phyloP scores from a whole-genome alignment of 352 stramenopile genomes.

The Phytophthora lateralis region DNA sequence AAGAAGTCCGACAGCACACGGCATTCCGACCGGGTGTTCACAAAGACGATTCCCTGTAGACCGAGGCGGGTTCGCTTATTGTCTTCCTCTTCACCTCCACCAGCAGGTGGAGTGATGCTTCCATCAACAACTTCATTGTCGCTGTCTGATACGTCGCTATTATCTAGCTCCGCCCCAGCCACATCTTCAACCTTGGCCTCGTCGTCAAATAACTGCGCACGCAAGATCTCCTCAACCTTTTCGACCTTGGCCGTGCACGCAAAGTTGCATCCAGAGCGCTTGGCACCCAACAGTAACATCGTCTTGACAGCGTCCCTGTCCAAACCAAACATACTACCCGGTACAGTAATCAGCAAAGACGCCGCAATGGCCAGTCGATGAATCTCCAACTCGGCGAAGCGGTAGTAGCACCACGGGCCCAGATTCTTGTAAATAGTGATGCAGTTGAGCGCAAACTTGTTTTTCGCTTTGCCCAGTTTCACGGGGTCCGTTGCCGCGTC shows the following conservation, averaged over 20 bases:
- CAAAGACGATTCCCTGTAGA: conserved; percentile 86
- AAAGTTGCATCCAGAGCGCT: conserved; percentile 48
- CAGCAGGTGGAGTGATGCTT: background rate
- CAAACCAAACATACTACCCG: conserved; percentile 60
- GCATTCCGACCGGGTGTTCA: conserved; percentile 81
- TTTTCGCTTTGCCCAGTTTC: conserved; percentile 53
- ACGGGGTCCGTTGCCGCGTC: conserved; percentile 33
- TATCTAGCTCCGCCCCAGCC: conserved; percentile 24
- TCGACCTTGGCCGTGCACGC: conserved; percentile 56
- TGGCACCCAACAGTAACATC: conserved; percentile 51
- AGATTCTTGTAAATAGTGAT: conserved; percentile 65
- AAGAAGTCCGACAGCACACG: conserved; percentile 81
- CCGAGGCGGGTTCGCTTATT: conserved; percentile 10
- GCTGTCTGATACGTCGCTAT: conserved; percentile 31
- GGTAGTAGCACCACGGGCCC: conserved; percentile 79
- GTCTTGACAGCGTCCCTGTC: conserved; percentile 60
- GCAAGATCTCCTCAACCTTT: conserved; percentile 66
- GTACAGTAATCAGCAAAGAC: conserved; percentile 57
- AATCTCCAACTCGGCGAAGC: conserved; percentile 75
- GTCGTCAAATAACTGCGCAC: conserved; percentile 35
- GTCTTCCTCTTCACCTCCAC: conserved; percentile 5
- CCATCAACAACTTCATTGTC: conserved; percentile 31
- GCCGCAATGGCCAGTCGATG: conserved; percentile 57
- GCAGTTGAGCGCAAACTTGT: conserved; percentile 66
- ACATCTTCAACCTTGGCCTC: conserved; percentile 28